phyloP scores from a whole-genome alignment of 2,329 filamentous ascomycete species.

The Elsinoe perseae region DNA sequence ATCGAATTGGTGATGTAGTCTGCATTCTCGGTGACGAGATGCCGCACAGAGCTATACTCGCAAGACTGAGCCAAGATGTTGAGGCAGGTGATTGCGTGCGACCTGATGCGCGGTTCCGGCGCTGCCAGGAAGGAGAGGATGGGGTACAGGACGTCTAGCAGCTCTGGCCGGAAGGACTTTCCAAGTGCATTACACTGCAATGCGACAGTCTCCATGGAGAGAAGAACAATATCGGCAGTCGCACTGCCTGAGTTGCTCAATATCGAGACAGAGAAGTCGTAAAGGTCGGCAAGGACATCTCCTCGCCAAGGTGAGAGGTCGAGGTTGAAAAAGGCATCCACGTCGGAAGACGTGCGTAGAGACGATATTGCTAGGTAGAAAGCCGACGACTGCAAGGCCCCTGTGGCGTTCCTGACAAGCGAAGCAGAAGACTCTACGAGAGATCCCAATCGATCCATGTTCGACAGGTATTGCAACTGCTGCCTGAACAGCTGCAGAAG shows the following conservation, averaged over 20 bases:
- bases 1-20: constrained; percentile 96
- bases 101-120: constrained; percentile 56
- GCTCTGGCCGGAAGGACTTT: constrained; percentile 66
- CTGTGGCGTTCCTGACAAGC: constrained; percentile 40
- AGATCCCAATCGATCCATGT: not conserved
- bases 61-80: constrained; percentile 72
- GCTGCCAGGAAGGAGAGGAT: constrained; percentile 84
- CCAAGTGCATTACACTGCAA: constrained; percentile 63
- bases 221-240: constrained; percentile 68
- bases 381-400: constrained; percentile 56
- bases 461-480: not conserved
- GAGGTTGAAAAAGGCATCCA: constrained; percentile 43
- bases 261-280: constrained; percentile 57
- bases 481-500: not conserved
- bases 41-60: constrained; percentile 64
- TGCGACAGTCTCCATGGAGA: constrained; percentile 73
- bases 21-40: constrained; percentile 80
- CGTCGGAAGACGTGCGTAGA: constrained; percentile 50
- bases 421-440: not conserved
- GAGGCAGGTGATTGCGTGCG: constrained; percentile 74
- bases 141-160: constrained; percentile 87
- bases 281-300: constrained; percentile 52
- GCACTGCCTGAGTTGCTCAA: constrained; percentile 41
- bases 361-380: constrained; percentile 76
- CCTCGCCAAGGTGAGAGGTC: constrained; percentile 14